Base-by-base conservation (phyloP, 1,284 basidiomycete genomes). In the Apiotrichum laibachii region DNA sequence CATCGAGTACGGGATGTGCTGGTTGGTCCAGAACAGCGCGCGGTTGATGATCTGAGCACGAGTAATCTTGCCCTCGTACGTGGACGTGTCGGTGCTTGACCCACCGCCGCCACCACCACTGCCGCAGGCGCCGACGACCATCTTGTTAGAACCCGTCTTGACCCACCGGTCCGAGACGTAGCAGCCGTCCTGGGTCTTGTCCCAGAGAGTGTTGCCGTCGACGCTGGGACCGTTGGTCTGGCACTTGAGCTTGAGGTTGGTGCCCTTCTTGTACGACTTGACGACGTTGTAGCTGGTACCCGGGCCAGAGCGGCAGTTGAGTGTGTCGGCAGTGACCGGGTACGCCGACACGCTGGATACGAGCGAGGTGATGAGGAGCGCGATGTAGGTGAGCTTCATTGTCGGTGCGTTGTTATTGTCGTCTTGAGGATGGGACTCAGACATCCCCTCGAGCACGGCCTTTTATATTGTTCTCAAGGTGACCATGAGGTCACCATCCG, bases 141-240 rank as follows among this genome's bases (percentile, higher is more conserved):
- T 26, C 13, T 34, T 43, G 42, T 22, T n/a, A 26, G 26, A 22
- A 3, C 51, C 51, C 10, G 51, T 53, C 13, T 31, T 33, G 8
- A 53, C 42, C 31, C 44, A 53, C 22, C 33, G 43, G 42, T 53
- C 51, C 18, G 40, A 42, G 18, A 44, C 51, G 34, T 26, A 56
- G 49, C 55, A 56, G 34, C 42, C 51, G 42, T 53, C 51, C 19
- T 15, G 9, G 11, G 51, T 53, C 51, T 53, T 53, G 51, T 53
- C 51, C 51, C 51, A 53, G 39, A 53, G 15, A 19, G 44, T 33
- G 42, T 53, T 33, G 22, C 42, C 42, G 42, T 53, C 43, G 39
- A 53, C 31, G 11, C 15, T n/a, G 26, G 26, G 18, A n/a, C 31
- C 40, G 31, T 18, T 15, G 31, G 51, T 53, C 42, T 42, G 40